Conservation (phyloP, 2,329 filamentous ascomycete genomes). For the Thelonectria rubi region DNA sequence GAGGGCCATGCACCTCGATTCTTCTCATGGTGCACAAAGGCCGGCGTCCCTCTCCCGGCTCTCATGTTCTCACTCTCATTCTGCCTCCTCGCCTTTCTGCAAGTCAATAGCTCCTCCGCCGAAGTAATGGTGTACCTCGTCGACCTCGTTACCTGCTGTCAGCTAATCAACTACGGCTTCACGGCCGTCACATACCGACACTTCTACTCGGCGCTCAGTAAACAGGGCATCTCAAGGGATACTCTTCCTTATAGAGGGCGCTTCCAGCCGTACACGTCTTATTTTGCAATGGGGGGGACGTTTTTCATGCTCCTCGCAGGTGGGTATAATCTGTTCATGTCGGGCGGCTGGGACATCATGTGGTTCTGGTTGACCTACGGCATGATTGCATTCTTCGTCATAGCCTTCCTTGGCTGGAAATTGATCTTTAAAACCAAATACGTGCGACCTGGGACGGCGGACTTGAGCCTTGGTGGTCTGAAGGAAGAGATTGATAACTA, state of each 20-base stretch:
- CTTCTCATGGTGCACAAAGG: slow-evolving; percentile 21
- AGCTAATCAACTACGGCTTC: slow-evolving; percentile 29
- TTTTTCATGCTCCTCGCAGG: slow-evolving; percentile 26
- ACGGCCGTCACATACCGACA: slow-evolving; percentile 27
- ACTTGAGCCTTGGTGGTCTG: slow-evolving; percentile 25
- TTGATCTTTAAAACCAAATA: slow-evolving; percentile 24
- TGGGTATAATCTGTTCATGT: slow-evolving; percentile 24
- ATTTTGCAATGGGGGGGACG: slow-evolving; percentile 25
- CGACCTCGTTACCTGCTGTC: slow-evolving; percentile 25
- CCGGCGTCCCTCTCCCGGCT: slow-evolving; percentile 15
- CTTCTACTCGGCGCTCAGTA: slow-evolving; percentile 24
- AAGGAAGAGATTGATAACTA: slow-evolving; percentile 33
- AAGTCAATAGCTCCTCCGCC: slow-evolving; percentile 23
- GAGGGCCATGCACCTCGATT: slow-evolving; percentile 55
- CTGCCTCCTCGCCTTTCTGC: slow-evolving; percentile 29
- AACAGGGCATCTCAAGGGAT: slow-evolving; percentile 22
- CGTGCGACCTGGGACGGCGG: slow-evolving; percentile 24
- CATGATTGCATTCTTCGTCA: slow-evolving; percentile 25
- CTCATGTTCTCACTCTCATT: slow-evolving; percentile 21
- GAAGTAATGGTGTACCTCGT: slow-evolving; percentile 28
- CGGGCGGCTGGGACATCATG: slow-evolving; percentile 26
- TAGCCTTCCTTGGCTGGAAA: slow-evolving; percentile 25
- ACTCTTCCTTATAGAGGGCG: slow-evolving; percentile 25
- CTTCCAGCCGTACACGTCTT: slow-evolving; percentile 28
- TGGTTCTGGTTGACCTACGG: slow-evolving; percentile 30